phyloP scores from a whole-genome alignment of 2,329 filamentous ascomycete species.

The Exophiala aquamarina region DNA sequence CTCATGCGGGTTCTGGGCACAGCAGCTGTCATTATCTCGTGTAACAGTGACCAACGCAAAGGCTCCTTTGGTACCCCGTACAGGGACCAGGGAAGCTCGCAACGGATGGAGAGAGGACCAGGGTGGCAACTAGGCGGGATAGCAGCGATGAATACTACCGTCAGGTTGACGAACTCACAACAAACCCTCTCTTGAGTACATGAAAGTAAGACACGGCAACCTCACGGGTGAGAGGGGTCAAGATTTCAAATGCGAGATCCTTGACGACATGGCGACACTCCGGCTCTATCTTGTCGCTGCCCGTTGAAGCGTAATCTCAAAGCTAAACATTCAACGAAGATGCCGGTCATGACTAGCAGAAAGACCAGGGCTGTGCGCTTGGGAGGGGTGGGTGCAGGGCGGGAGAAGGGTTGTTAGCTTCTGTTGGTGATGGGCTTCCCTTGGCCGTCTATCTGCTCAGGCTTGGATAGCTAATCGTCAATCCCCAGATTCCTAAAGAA shows the following conservation, averaged over 20 bases:
- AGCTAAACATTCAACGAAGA: not conserved
- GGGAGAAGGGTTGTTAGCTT: too few species aligned
- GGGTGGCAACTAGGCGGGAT: not conserved
- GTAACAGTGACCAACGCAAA: slow-evolving; percentile 4
- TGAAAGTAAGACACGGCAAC: slow-evolving; percentile 10
- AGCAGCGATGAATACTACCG: slow-evolving; percentile 2
- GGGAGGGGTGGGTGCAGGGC: too few species aligned
- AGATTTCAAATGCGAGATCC: slow-evolving; percentile 15
- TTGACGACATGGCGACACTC: slow-evolving; percentile 12
- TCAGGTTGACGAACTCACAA: not conserved
- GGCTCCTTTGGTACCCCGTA: not conserved
- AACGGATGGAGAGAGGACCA: slow-evolving; percentile 6
- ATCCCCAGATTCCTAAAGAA: too few species aligned
- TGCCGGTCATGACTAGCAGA: too few species aligned
- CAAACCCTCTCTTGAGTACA: not conserved
- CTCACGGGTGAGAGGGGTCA: not conserved
- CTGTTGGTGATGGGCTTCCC: too few species aligned
- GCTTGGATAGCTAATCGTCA: too few species aligned
- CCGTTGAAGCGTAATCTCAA: not conserved
- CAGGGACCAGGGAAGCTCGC: slow-evolving; percentile 8
- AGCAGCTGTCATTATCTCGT: slow-evolving; percentile 19
- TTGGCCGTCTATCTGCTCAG: too few species aligned
- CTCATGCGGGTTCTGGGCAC: slow-evolving; percentile 2
- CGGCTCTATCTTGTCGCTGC: not conserved
- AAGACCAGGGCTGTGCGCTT: too few species aligned